These are phyloP conservation scores for Bassia scoparia DNA, from an alignment of 148 eudicot species.

Conservation along the genomic window DNA sequence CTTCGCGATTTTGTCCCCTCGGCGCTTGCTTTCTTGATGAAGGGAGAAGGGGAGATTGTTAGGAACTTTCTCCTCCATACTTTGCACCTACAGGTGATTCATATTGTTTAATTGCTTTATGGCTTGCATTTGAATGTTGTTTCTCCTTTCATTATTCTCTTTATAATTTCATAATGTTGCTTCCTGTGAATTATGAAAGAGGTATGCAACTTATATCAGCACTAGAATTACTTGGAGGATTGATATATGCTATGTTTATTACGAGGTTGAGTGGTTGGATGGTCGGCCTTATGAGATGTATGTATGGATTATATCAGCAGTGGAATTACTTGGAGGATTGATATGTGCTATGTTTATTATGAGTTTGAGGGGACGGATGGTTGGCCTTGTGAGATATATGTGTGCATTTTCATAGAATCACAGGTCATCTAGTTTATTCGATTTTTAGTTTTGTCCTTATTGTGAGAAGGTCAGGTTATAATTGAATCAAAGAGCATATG, in stretches of 20 bases:
- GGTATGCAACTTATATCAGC: not conserved
- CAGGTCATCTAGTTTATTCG: not conserved
- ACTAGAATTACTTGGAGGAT: not conserved
- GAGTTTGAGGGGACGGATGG: not conserved
- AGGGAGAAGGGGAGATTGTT: slow-evolving; percentile 59
- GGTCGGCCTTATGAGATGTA: not conserved
- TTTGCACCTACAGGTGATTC: slow-evolving; percentile 50
- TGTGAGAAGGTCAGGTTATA: not conserved
- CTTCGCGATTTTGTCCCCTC: slow-evolving; percentile 57
- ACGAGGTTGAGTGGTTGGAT: not conserved
- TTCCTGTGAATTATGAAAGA: not conserved
- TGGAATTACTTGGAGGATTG: no score
- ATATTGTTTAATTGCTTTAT: not conserved
- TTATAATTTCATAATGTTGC: slow-evolving; percentile 8
- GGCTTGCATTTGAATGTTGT: not conserved
- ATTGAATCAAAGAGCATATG: not conserved
- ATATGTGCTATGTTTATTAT: no score
- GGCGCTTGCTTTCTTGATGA: slow-evolving; percentile 54
- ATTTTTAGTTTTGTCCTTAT: not conserved
- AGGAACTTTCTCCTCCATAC: slow-evolving; percentile 55
- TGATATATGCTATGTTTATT: not conserved
- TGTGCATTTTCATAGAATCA: no score
- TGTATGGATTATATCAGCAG: no score
- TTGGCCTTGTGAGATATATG: not conserved
- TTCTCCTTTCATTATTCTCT: not conserved